Evolutionary conservation across 2,329 filamentous ascomycete genomes (phyloP).

Genomic region (Teratosphaeria pseudoeucalypti): DNA sequence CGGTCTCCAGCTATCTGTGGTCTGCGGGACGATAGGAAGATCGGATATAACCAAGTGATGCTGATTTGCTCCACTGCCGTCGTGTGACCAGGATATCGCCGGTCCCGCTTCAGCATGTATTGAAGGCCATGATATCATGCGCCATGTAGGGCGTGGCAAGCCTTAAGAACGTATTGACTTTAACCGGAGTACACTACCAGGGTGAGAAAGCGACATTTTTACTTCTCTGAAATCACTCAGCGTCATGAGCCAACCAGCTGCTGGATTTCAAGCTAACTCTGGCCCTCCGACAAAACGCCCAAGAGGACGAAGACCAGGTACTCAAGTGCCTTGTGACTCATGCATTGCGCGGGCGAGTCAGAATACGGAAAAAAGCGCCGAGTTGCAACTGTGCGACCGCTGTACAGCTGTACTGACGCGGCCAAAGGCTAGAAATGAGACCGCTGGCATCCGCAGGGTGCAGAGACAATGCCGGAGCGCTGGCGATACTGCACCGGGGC

Average conservation of each 20-base stretch:
- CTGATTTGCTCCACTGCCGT: background rate
- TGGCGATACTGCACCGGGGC: conserved; percentile 10
- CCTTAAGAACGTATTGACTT: too few species aligned
- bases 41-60: background rate
- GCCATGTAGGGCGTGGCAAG: background rate
- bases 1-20: background rate
- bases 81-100: background rate
- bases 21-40: background rate
- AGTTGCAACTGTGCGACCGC: conserved; percentile 14
- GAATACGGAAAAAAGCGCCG: conserved; percentile 2
- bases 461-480: conserved; percentile 11
- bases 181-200: too few species aligned
- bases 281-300: background rate
- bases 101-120: background rate
- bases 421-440: conserved; percentile 6
- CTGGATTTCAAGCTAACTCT: background rate
- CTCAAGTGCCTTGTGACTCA: conserved; percentile 15
- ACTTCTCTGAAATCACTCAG: background rate
- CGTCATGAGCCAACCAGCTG: conserved; percentile 1
- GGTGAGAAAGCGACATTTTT: background rate
- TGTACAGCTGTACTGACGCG: conserved; percentile 11
- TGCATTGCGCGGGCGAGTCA: conserved; percentile 18
- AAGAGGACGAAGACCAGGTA: conserved; percentile 5
- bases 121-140: background rate
- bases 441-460: conserved; percentile 3